Evolutionary conservation across 2,329 filamentous ascomycete genomes (phyloP).

Genomic region (Clarireedia hainanense): DNA sequence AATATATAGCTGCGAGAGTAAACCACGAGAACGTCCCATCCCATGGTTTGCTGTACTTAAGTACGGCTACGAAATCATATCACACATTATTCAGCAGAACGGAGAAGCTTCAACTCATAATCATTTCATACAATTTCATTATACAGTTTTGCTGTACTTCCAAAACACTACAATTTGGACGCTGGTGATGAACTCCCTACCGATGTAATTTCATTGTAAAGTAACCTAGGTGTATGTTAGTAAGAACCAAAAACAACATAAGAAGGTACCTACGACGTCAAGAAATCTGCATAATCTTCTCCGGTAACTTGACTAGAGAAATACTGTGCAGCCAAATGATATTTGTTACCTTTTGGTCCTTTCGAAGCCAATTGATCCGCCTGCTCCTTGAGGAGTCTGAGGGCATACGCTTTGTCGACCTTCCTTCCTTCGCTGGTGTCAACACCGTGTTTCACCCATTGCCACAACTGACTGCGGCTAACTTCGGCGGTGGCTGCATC

Average conservation of each 20-base stretch:
- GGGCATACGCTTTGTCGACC: constrained; percentile 85
- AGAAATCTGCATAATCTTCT: constrained; percentile 94
- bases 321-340: constrained; percentile 81
- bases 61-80: background rate
- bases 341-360: constrained; percentile 85
- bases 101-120: background rate
- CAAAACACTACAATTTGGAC: constrained; percentile 24
- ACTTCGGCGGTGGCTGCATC: constrained; percentile 97
- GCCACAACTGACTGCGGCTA: constrained; percentile 89
- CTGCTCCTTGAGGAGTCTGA: constrained; percentile 81
- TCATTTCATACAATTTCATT: background rate
- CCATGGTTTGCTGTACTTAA: too few relatives aligned
- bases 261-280: constrained; percentile 61
- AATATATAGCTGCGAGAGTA: too few relatives aligned
- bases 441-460: constrained; percentile 74
- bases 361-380: constrained; percentile 66
- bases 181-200: constrained; percentile 41
- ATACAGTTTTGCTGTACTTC: background rate
- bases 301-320: constrained; percentile 90
- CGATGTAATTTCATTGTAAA: constrained; percentile 83
- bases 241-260: background rate
- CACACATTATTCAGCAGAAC: background rate
- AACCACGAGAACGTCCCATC: too few relatives aligned
- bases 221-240: constrained; percentile 44
- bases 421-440: constrained; percentile 81